These are phyloP conservation scores for Pleurotus tuber-regium DNA, from an alignment of 768 basidiomycete genomes.

Conservation along the genomic window DNA sequence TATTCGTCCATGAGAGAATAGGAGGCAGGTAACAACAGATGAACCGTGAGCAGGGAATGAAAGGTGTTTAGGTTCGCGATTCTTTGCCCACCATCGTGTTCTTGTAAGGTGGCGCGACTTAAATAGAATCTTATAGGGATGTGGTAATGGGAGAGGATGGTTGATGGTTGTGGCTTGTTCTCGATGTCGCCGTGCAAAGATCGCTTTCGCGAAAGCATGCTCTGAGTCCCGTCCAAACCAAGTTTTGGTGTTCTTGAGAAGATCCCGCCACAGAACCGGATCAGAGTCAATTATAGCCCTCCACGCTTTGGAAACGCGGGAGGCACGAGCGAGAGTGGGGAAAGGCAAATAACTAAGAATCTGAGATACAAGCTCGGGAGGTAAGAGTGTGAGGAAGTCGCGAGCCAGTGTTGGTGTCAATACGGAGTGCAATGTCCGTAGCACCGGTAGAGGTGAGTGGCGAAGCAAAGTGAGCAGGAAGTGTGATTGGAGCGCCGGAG, in stretches of 20 bases:
- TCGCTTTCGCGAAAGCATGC: conserved; percentile 70
- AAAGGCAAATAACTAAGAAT: conserved; percentile 85
- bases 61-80: conserved; percentile 68
- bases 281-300: conserved; percentile 89
- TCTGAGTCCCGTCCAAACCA: conserved; percentile 91
- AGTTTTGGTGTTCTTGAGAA: conserved; percentile 77
- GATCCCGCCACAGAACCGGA: conserved; percentile 84
- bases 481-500: conserved; percentile 85
- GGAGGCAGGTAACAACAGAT: conserved; percentile 92
- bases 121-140: conserved; percentile 92
- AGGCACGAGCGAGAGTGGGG: conserved; percentile 78
- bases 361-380: conserved; percentile 88
- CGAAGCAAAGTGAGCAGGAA: conserved; percentile 90
- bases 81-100: conserved; percentile 70
- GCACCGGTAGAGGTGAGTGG: conserved; percentile 87
- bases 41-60: conserved; percentile 87
- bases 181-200: conserved; percentile 59
- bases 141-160: conserved; percentile 23
- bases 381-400: conserved; percentile 91
- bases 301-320: conserved; percentile 90
- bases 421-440: conserved; percentile 86
- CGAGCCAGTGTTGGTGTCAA: conserved; percentile 88
- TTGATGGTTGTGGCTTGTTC: conserved; percentile 14
- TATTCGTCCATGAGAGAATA: conserved; percentile 93
- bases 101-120: conserved; percentile 83